These are phyloP conservation scores for Citrus inodora DNA, from an alignment of 345 rosid genomes.

Conservation along the genomic window DNA sequence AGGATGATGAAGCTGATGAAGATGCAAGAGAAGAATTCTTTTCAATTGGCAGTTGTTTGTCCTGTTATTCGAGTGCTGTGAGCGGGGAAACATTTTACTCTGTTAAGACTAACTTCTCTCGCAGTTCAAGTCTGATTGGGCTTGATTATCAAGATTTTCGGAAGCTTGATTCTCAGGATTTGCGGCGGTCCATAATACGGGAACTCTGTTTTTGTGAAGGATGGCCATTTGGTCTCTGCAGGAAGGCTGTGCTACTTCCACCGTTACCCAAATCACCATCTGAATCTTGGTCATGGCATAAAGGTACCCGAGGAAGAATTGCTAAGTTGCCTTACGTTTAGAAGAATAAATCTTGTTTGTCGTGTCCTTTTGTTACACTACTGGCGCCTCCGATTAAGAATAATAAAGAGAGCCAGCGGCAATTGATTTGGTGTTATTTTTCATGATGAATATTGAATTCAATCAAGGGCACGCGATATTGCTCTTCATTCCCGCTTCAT, in stretches of 20 bases:
- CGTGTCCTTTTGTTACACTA: too few relatives aligned
- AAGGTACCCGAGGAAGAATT: slow-evolving; percentile 26
- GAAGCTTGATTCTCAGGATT: slow-evolving; percentile 38
- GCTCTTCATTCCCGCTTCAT: too few relatives aligned
- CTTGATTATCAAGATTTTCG: slow-evolving; percentile 21
- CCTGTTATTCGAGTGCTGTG: slow-evolving; percentile 49
- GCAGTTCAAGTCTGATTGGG: slow-evolving; percentile 51
- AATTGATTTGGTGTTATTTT: too few relatives aligned
- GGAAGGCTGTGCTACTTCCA: slow-evolving; percentile 75
- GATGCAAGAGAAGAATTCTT: slow-evolving; percentile 47
- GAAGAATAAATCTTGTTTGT: background rate
- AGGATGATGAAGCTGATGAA: slow-evolving; percentile 13
- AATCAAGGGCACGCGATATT: too few relatives aligned
- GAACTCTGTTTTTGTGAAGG: slow-evolving; percentile 80
- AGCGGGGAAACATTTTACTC: slow-evolving; percentile 59
- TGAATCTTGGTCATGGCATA: slow-evolving; percentile 88
- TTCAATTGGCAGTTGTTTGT: slow-evolving; percentile 63
- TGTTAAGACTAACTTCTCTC: slow-evolving; percentile 51
- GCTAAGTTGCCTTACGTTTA: slow-evolving; percentile 33
- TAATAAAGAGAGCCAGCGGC: too few relatives aligned
- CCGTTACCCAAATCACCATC: slow-evolving; percentile 91
- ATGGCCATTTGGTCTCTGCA: slow-evolving; percentile 89
- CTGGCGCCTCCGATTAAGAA: too few relatives aligned
- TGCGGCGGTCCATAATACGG: slow-evolving; percentile 47
- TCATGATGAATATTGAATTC: too few relatives aligned